phyloP scores from a whole-genome alignment of 139 green algal genomes.

The Tetraselmis striata region DNA sequence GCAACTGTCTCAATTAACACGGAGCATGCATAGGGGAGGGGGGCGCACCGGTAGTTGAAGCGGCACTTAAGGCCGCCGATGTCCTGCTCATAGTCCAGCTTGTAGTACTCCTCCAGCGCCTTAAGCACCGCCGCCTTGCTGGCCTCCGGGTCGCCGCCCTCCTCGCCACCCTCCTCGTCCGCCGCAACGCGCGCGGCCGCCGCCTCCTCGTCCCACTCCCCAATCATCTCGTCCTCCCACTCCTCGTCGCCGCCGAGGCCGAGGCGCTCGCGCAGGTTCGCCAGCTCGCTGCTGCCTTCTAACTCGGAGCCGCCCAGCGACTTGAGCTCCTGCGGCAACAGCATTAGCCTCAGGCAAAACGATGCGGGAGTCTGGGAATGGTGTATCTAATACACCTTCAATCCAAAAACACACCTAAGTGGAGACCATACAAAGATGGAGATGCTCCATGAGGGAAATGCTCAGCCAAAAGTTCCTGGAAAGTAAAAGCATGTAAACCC shows the following conservation, averaged over 20 bases:
- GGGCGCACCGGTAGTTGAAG: conserved; percentile 41
- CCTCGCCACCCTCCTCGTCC: conserved; percentile 8
- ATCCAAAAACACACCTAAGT: no score
- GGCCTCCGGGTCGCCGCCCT: background rate
- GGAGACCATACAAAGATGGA: no score
- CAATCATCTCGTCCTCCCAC: conserved; percentile 12
- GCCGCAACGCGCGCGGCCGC: background rate
- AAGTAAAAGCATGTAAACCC: no score
- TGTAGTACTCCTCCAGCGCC: conserved; percentile 87
- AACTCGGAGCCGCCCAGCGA: conserved; percentile 20
- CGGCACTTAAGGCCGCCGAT: conserved; percentile 65
- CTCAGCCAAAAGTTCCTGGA: no score
- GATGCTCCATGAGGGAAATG: no score
- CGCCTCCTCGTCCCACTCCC: background rate
- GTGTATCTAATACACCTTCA: no score
- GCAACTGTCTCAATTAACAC: no score
- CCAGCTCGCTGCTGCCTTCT: conserved; percentile 9
- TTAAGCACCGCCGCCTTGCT: conserved; percentile 35
- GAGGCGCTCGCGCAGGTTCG: conserved; percentile 1
- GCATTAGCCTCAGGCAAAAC: no score
- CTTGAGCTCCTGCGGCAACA: conserved; percentile 17
- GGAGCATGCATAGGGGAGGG: no score
- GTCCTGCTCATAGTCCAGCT: conserved; percentile 85
- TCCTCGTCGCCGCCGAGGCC: background rate
- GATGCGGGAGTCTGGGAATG: no score